These are phyloP conservation scores for Ascochyta lentis DNA, from an alignment of 2,329 filamentous ascomycete species.

Conservation along the genomic window DNA sequence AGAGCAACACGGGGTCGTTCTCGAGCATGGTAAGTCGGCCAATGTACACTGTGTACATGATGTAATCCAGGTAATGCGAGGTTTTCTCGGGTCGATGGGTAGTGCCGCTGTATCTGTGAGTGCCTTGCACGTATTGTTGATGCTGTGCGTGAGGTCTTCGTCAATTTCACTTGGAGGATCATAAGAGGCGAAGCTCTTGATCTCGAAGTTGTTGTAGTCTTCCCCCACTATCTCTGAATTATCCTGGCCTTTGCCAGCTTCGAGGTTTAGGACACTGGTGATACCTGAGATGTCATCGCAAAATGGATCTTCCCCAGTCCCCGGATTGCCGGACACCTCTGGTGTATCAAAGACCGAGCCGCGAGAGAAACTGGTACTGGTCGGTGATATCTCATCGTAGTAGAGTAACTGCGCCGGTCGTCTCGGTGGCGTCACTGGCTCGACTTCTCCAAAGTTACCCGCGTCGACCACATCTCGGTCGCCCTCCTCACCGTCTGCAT, in stretches of 20 bases:
- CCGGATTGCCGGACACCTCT: not conserved
- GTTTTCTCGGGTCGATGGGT: constrained; percentile 1
- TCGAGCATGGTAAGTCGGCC: constrained; percentile 35
- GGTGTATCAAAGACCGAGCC: not conserved
- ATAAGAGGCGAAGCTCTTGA: too few relatives aligned
- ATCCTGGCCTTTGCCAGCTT: too few relatives aligned
- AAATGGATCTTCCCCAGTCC: constrained; percentile 1
- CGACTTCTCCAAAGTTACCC: not conserved
- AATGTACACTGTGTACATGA: constrained; percentile 43
- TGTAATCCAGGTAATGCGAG: constrained; percentile 29
- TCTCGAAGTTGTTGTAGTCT: too few relatives aligned
- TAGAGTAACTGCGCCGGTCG: rapidly evolving
- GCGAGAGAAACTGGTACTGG: constrained; percentile 1
- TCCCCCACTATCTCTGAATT: too few relatives aligned
- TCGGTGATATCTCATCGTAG: constrained; percentile 2
- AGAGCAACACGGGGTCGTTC: constrained; percentile 34
- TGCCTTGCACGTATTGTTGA: not conserved
- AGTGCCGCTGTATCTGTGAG: too few relatives aligned
- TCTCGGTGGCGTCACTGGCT: not conserved
- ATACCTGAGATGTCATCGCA: constrained; percentile 3
- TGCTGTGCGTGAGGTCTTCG: not conserved
- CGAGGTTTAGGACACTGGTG: not conserved
- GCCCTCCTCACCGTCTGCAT: not conserved
- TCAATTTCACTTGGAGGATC: not conserved
- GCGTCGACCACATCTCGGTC: not conserved